These are phyloP conservation scores for Toxoplasma gondii DNA, from an alignment of 169 alveolate genomes.

Conservation along the genomic window DNA sequence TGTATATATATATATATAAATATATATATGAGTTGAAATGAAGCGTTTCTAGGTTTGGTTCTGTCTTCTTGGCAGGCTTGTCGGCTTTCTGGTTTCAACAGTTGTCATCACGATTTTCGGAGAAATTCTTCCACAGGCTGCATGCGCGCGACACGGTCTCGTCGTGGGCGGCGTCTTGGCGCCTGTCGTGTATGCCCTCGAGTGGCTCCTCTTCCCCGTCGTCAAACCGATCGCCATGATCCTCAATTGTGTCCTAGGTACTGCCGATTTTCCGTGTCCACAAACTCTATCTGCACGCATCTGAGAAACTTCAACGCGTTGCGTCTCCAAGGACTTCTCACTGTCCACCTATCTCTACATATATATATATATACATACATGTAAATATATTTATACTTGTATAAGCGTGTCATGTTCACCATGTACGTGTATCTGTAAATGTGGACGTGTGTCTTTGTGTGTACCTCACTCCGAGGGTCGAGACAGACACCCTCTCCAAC, in stretches of 20 bases:
- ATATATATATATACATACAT: neutral
- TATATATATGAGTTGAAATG: no score
- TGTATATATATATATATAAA: no score
- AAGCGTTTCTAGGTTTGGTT: neutral
- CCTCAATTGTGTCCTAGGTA: constrained; percentile 73
- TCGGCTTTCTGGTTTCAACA: constrained; percentile 80
- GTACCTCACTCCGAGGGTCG: no score
- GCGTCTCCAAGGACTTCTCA: neutral
- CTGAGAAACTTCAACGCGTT: neutral
- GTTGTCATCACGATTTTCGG: constrained; percentile 79
- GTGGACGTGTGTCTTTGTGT: no score
- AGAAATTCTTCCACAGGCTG: constrained; percentile 83
- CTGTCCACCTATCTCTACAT: neutral
- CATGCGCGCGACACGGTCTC: constrained; percentile 83
- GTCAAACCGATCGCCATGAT: constrained; percentile 72
- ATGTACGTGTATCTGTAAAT: no score
- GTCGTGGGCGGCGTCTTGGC: constrained; percentile 75
- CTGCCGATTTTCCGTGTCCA: neutral
- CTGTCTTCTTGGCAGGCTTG: constrained; percentile 35
- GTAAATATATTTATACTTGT: neutral
- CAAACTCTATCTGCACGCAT: neutral
- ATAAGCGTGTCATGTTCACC: no score
- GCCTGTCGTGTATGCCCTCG: constrained; percentile 66
- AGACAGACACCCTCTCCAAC: no score
- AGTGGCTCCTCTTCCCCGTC: constrained; percentile 70